Percentiles rank a stretch among this genome's conserved stretches.
These are phyloP conservation scores for Gleditsia sinensis DNA, from an alignment of 306 rosid genomes.

Conservation along the genomic window DNA sequence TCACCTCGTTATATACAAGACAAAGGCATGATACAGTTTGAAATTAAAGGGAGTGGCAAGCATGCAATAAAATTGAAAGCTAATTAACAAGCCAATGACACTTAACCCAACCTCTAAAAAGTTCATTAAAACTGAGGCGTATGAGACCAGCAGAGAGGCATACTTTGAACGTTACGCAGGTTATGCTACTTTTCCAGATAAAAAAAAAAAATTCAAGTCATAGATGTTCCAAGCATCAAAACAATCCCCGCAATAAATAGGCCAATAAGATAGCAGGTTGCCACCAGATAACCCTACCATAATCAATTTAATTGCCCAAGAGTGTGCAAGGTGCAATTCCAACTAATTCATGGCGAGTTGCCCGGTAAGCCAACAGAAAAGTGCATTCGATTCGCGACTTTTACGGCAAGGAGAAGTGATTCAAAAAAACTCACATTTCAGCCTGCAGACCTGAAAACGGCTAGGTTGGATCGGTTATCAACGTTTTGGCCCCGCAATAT, in stretches of 20 bases:
- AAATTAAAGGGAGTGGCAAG: not conserved
- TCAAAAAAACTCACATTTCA: slow-evolving; percentile 4
- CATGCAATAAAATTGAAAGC: not conserved
- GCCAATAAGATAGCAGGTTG: not conserved
- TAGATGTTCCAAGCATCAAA: not conserved
- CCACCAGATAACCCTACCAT: not conserved
- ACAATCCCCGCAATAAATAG: not conserved
- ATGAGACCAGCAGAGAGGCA: not conserved
- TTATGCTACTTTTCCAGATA: not conserved
- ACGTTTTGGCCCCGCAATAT: not conserved
- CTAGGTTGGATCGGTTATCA: not conserved
- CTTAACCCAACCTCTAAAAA: not conserved
- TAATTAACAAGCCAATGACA: not conserved
- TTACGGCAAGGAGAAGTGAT: not conserved
- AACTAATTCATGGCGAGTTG: not conserved
- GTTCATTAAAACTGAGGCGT: not conserved
- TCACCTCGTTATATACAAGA: not conserved
- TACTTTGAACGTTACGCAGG: not conserved
- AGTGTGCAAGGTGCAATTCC: not conserved
- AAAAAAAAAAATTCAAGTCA: not conserved
- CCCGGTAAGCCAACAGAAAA: not conserved
- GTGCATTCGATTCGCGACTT: slow-evolving; percentile 1
- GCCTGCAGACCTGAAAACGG: slow-evolving; percentile 7
- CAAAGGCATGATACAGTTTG: not conserved
- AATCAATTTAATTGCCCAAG: not conserved